Evolutionary conservation across 2,329 filamentous ascomycete genomes (phyloP), one percentile per base, ranked within the genome.

Genomic region (Colletotrichum orchidophilum): DNA sequence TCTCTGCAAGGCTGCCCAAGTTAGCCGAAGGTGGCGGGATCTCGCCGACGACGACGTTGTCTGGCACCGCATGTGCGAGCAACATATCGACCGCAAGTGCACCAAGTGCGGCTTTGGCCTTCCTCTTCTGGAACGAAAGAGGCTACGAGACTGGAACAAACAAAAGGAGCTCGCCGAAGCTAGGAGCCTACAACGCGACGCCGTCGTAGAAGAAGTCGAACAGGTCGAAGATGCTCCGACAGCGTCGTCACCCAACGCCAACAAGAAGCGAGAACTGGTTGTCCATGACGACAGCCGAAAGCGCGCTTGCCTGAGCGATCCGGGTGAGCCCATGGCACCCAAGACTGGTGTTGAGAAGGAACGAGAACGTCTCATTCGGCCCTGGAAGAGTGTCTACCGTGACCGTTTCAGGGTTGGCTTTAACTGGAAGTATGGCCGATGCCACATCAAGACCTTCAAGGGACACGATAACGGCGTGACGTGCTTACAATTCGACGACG

Each of bases 321-420:
- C 55, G 18, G 70, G 60, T 18, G 71, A 73, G 63, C 71, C 65
- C 26, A 55, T 33, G 39, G 58, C 70, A 15, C 60, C 50, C 49
- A 73, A 65, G 68, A 76, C 60, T 71, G 75, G 78, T 66, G 61
- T 81, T 7, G 75, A 78, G 57, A 74, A 80, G 24, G 81, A 82
- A 66, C 77, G 80, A 4, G 84, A 86, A 70, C 86, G 84, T 29
- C 87, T 85, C 73, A 87, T 87, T 61, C 83, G 94, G 33, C 95
- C 66, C 93, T 99, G 96, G 96, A 99, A 99, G 81, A 95, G 97
- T 72, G 94, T 99, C 1, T 99, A 99, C 84, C 93, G 94, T 74
- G 96, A 98, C 80, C 90, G 94, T 18, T 98, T 96, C 86, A 96
- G 96, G 80, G 95, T 99, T 58, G 96, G 96, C 62, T 96, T 92